Evolutionary conservation across 768 basidiomycete genomes (phyloP), one percentile per base, ranked within the genome.

Genomic region (Auriscalpium orientale): DNA sequence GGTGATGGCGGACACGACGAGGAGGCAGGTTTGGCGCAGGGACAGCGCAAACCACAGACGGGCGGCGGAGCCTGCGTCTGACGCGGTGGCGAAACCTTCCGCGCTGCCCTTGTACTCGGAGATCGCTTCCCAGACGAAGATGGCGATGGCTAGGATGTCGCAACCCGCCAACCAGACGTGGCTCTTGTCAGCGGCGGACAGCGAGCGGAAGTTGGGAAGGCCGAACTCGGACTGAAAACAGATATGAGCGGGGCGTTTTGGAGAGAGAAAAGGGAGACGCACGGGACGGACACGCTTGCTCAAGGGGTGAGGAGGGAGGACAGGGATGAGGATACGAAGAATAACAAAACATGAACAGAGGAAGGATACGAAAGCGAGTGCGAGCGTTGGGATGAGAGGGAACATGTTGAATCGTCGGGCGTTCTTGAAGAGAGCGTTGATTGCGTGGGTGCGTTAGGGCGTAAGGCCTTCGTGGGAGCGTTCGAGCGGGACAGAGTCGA

Each of bases 241-340:
- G 45, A 34, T 20, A 11, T 22, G 35, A 33, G 68, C 62, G 68
- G 58, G 57, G 62, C 58, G 59, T 55, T 53, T 62, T 7, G 58
- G 49, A 56, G 46, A 55, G 36, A 57, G 57, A 51, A 11, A 55
- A 60, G 48, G 56, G 15, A n/a, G 53, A 75, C 83, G 58, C 64
- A 89, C 87, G 52, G 87, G 86, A 67, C 82, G 77, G 66, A 87
- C 85, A 64, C 84, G 83, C 73, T 80, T 80, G 69, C 85, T 87
- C 67, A 88, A 73, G 28, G 85, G 83, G 62, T 82, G 79, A 51
- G 86, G 85, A 28, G 87, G 87, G 55, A 90, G 68, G 67, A 89
- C 83, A 57, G 88, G 85, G 66, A 88, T 75, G 65, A 89, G 67
- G 67, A 87, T 84, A 67, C 84, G 84, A 66, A 89, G 80, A 71